Evolutionary conservation across 257 asterid genomes (phyloP), one percentile per base, ranked within the genome.

Genomic region (Linaria vulgaris): DNA sequence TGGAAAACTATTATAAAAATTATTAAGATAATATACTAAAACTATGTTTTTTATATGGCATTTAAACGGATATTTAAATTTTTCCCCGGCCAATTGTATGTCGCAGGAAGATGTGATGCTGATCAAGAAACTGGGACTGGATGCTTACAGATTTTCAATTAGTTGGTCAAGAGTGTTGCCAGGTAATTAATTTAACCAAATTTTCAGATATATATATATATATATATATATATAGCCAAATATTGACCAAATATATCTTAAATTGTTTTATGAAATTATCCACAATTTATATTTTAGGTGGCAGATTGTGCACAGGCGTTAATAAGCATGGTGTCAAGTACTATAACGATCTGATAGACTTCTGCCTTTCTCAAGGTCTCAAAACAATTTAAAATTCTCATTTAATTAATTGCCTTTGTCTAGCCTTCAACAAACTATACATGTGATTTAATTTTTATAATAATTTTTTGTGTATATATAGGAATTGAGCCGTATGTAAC

Each of bases 131-230:
- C 16, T 63, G 24, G 75, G 62, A 17, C 39, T 59, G 16, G 34
- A 59, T 20, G 64, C 64, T 45, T 59, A 59, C 19, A 59, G 64
- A 21, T 47, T 76, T 16, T 76, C 78, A 0, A 76, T 76, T 47
- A 72, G 74, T 5, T 72, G 72, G 77, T 41, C 67, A 5, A 31
- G 72, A 39, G 22, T 76, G 15, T 38, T 63, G 34, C 75, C 78
- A 63, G n/a, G 72, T 70, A 70, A 12, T 4, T 56, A 54, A 7
- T 34, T 6, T 12, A 11, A 25, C 43, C 9, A 37, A 55, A n/a
- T 12, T 22, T 53, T 17, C 22, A 24, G 14, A 25, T n/a, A n/a
- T n/a, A 1, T 27, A 27, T n/a, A n/a, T n/a, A n/a, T n/a, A n/a
- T n/a, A n/a, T n/a, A n/a, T n/a, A n/a, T n/a, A n/a, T n/a, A n/a